Evolutionary conservation across 2,329 filamentous ascomycete species (phyloP), one percentile per base, ranked within the genome.

Genomic region (Claviceps fusiformis): DNA sequence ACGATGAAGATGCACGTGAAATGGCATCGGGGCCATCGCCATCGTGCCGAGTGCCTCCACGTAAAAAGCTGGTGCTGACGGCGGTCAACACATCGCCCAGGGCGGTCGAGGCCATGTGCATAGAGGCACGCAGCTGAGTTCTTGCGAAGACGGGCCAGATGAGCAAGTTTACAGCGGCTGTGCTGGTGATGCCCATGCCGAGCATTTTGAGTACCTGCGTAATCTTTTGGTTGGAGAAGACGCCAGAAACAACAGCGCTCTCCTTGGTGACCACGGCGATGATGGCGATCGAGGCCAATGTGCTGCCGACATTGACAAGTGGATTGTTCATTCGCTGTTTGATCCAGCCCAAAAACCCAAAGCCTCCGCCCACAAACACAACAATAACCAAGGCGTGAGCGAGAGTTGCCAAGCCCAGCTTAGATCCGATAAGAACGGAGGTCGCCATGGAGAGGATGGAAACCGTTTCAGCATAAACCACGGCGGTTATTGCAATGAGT

Each of bases 211-310:
- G 72, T 17, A 89, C 83, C 50, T 63, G 62, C 1, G 57, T 56
- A 29, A 63, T 60, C 50, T 64, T 64, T 55, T 80, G 80, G 63
- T 88, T 82, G 0, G 86, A 89, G 63, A 95, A 87, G 45, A 83
- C 81, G 7, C 85, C 86, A 35, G 77, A 81, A 63, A 93, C 86
- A 3, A 95, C 83, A 7, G 88, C 83, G 45, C 86, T 89, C 69
- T 95, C 90, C 69, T 91, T 93, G 7, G 90, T 95, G 58, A 95
- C 73, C 29, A 93, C 81, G 2, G 86, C 89, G 64, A 95, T 93
- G 58, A 90, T 86, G 51, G 87, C 87, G 50, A 95, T 80, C 37
- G 87, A 90, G 3, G 89, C 82, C 59, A 95, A 75, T 45, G 89
- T 93, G 64, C 86, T 90, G 54, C 85, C 87, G 39, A 90, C 85